Base-by-base conservation (phyloP, 345 rosid species). In the Excoecaria agallocha region DNA sequence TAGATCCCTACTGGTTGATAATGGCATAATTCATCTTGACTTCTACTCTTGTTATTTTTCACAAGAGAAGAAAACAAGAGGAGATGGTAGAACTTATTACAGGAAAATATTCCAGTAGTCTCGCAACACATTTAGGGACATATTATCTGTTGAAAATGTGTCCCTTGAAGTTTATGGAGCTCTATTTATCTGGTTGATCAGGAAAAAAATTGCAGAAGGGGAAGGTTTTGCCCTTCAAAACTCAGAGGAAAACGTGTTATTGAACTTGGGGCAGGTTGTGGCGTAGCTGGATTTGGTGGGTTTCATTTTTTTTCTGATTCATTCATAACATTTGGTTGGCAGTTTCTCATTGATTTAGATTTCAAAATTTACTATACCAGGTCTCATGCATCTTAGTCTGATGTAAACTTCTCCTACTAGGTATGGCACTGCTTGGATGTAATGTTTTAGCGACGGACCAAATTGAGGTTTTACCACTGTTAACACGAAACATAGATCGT, bases 261-360 rank as follows among this genome's bases (percentile, higher is more conserved):
- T 74, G 97, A 94, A 79, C 96, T 94, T 62, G 98, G 98, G 78
- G 97, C 97, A 0, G 98, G 98, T 70, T 94, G 98, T 68, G 97
- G 98, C 43, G 95, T 94, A 52, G 94, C 97, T 55, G 97, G 98
- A 60, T 92, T 92, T 81, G 98, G 98, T 89, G 83, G 77, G 96
- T 88, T 66, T 72, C 56, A 68, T 35, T 64, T 74, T 77, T n/a
- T 7, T 22, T 71, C 37, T 50, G 52, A 54, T 71, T 52, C 43
- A 15, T 45, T 69, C 65, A 52, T 74, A 49, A 17, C 43, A 17
- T 51, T 35, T 49, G 16, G 12, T 8, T 54, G 13, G 63, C 19
- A 24, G 8, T 64, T 55, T 59, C 16, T 55, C 68, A 59, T 82
- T 25, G 25, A 72, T 39, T 55, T 69, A 19, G 56, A 71, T 66